A percentile compares a stretch with the other conserved stretches of the same genome.
These are phyloP conservation scores for Saccharomycodes ludwigii DNA, from an alignment of 805 yeast genomes.

Conservation along the genomic window DNA sequence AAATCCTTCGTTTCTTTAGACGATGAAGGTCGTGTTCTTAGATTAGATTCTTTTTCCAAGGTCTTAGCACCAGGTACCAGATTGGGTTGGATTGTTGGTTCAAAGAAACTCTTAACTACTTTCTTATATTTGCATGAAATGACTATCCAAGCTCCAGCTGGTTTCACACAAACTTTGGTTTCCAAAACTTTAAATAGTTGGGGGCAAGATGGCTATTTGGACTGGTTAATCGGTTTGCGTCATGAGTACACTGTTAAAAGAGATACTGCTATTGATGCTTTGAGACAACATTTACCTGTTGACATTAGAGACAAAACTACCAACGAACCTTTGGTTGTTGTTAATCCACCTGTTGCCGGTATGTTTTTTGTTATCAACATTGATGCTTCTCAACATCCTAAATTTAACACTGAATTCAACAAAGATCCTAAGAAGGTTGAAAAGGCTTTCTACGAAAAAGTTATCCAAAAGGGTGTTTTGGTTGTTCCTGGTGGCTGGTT, in stretches of 20 bases:
- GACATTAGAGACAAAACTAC: constrained; percentile 13
- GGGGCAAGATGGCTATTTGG: constrained; percentile 84
- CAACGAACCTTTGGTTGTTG: constrained; percentile 19
- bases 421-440: constrained; percentile 56
- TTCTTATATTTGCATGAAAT: constrained; percentile 67
- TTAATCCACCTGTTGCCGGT: constrained; percentile 65
- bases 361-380: constrained; percentile 71
- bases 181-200: constrained; percentile 66
- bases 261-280: constrained; percentile 72
- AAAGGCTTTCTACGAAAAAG: constrained; percentile 46
- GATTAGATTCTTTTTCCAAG: constrained; percentile 85
- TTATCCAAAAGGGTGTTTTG: constrained; percentile 47
- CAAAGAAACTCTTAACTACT: constrained; percentile 49
- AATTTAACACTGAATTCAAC: constrained; percentile 42
- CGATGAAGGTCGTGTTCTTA: constrained; percentile 76
- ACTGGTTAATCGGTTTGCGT: constrained; percentile 80
- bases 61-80: constrained; percentile 87
- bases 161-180: constrained; percentile 61
- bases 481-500: constrained; percentile 84
- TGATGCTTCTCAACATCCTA: constrained; percentile 74
- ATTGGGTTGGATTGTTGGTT: constrained; percentile 82
- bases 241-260: constrained; percentile 78
- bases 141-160: constrained; percentile 68
- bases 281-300: constrained; percentile 45
- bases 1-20: constrained; percentile 68